These are phyloP conservation scores for Tolypocladium tundrense DNA, from an alignment of 2,329 filamentous ascomycete species.

Conservation along the genomic window DNA sequence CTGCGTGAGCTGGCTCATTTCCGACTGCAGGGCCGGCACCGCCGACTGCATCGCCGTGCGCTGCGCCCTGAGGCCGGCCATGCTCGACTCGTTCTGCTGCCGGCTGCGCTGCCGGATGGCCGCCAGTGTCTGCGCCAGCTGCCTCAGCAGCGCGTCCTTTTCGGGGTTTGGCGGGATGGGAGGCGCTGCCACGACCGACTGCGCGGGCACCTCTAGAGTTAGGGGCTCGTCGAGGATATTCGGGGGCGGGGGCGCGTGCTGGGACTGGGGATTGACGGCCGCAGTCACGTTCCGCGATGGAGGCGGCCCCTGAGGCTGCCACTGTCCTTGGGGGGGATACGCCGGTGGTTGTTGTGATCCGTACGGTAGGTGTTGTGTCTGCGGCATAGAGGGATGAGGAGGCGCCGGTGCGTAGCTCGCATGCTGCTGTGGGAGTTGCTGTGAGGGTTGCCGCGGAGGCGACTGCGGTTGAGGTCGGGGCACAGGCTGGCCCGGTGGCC, in stretches of 20 bases:
- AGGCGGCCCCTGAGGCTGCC: conserved; percentile 9
- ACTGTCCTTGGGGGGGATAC: conserved; percentile 11
- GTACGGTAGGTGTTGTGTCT: conserved; percentile 2
- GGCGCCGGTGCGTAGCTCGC: background rate
- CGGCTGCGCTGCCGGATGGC: conserved; percentile 59
- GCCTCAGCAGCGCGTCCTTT: conserved; percentile 75
- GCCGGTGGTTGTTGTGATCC: conserved; percentile 1
- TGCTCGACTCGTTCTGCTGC: conserved; percentile 61
- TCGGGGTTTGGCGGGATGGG: conserved; percentile 93
- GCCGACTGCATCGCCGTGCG: conserved; percentile 65
- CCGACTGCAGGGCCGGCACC: conserved; percentile 58
- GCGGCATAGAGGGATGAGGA: conserved; percentile 2
- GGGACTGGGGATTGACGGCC: conserved; percentile 2
- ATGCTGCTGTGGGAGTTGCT: conserved; percentile 6
- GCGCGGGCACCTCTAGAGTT: conserved; percentile 36
- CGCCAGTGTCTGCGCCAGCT: conserved; percentile 61
- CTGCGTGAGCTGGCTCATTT: conserved; percentile 60
- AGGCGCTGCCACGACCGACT: conserved; percentile 52
- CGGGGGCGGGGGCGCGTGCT: conserved; percentile 27
- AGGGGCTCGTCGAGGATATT: conserved; percentile 49
- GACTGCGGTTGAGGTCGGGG: conserved; percentile 7
- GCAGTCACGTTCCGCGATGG: conserved; percentile 4
- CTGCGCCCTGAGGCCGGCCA: conserved; percentile 70
- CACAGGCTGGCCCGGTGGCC: conserved; percentile 4
- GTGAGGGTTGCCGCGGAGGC: conserved; percentile 6